Conservation (phyloP, 345 rosid genomes). For the Streptanthus diversifolius region DNA sequence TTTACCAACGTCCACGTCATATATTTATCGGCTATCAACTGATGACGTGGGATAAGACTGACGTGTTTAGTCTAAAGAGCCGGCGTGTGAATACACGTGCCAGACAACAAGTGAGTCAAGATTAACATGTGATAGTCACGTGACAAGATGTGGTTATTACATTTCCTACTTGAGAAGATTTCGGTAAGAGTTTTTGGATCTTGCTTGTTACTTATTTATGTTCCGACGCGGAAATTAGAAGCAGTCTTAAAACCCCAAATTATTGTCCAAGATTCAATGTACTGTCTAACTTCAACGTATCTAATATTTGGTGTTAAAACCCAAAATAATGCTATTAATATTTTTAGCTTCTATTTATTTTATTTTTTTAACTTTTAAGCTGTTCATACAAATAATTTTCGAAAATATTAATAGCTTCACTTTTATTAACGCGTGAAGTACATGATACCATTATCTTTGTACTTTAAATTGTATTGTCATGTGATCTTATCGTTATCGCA, state of each 20-base stretch:
- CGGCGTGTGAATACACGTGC: slow-evolving; percentile 8
- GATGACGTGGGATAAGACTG: slow-evolving; percentile 8
- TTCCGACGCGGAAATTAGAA: slow-evolving; percentile 11
- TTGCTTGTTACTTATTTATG: neutral
- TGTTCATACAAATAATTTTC: neutral
- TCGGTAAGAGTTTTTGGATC: neutral
- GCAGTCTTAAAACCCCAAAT: neutral
- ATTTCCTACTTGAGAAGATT: neutral
- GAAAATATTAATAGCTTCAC: neutral
- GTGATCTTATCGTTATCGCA: too few species aligned
- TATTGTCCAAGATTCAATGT: neutral
- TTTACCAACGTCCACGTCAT: slow-evolving; percentile 3
- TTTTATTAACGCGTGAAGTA: neutral
- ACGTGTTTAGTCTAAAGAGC: neutral
- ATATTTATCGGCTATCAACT: neutral
- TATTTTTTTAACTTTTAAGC: neutral
- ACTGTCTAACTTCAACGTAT: neutral
- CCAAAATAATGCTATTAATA: neutral
- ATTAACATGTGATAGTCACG: slow-evolving; percentile 16
- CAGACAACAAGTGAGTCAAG: neutral
- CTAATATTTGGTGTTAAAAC: too few species aligned
- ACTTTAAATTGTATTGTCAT: too few species aligned
- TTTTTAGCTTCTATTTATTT: neutral
- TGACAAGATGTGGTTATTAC: neutral
- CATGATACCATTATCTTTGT: neutral